Percentiles rank a stretch among this genome's conserved stretches.
Evolutionary conservation across 805 yeast species (phyloP).

Genomic region (Debaryomyces tyrocola): DNA sequence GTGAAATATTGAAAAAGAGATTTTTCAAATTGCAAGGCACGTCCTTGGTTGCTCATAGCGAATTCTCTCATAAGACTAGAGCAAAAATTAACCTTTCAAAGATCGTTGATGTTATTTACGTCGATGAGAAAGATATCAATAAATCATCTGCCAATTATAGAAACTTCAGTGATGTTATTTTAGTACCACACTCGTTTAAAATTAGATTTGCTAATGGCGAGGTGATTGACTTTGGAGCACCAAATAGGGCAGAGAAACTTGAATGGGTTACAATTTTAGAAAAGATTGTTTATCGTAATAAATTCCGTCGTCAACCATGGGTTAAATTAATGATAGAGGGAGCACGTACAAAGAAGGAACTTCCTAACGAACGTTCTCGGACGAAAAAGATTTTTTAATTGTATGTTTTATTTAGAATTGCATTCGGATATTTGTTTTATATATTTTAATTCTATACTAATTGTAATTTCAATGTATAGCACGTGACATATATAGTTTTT

Average conservation of each 20-base stretch:
- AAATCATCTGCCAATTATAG: conserved; percentile 40
- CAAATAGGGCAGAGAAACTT: conserved; percentile 56
- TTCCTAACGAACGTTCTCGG: background rate
- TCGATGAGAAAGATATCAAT: conserved; percentile 34
- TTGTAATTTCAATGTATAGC: too few species aligned
- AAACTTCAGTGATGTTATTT: conserved; percentile 69
- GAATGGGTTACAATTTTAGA: conserved; percentile 68
- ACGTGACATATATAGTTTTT: too few species aligned
- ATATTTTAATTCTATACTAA: too few species aligned
- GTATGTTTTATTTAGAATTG: too few species aligned
- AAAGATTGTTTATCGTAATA: conserved; percentile 53
- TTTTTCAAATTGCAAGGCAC: conserved; percentile 73
- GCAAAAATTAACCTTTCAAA: conserved; percentile 75
- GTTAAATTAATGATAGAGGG: conserved; percentile 46
- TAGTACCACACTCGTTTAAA: conserved; percentile 73
- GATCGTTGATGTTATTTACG: conserved; percentile 52
- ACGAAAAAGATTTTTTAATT: background rate
- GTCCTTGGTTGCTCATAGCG: conserved; percentile 75
- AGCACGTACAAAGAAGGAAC: background rate
- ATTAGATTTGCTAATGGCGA: conserved; percentile 78
- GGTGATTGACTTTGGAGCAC: conserved; percentile 82
- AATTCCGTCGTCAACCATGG: conserved; percentile 62
- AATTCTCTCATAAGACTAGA: conserved; percentile 62
- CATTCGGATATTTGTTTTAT: too few species aligned
- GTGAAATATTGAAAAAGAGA: conserved; percentile 69